These are phyloP conservation scores for Yamadazyma ubonensis DNA, from an alignment of 805 yeast genomes.

Conservation along the genomic window DNA sequence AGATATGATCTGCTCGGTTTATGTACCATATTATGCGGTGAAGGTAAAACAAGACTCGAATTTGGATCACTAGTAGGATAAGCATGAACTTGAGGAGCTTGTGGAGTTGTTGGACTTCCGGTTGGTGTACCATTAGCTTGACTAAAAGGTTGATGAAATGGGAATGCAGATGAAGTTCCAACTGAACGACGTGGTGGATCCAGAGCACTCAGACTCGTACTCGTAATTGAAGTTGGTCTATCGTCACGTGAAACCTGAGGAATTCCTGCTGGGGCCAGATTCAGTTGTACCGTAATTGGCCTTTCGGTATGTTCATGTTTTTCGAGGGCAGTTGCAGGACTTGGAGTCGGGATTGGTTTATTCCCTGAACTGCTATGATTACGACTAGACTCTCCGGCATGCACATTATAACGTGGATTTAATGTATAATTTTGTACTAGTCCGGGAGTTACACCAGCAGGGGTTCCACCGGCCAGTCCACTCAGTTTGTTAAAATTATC, in stretches of 20 bases:
- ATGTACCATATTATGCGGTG: slow-evolving; percentile 4
- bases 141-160: slow-evolving; percentile 10
- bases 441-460: slow-evolving; percentile 1
- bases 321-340: neutral
- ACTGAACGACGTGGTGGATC: slow-evolving; percentile 1
- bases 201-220: slow-evolving; percentile 7
- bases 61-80: slow-evolving; percentile 10
- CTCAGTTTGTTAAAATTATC: slow-evolving; percentile 6
- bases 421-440: slow-evolving; percentile 30
- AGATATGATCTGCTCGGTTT: slow-evolving; percentile 12
- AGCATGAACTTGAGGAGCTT: neutral
- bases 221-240: slow-evolving; percentile 11
- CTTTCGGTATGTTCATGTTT: slow-evolving; percentile 6
- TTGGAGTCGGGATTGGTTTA: slow-evolving; percentile 34
- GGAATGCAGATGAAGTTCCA: neutral
- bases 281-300: slow-evolving; percentile 12
- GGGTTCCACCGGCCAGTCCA: neutral
- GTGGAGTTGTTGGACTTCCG: neutral
- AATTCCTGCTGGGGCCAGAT: slow-evolving; percentile 9
- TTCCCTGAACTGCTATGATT: too few relatives aligned
- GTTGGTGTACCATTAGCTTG: neutral
- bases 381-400: slow-evolving; percentile 47
- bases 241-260: slow-evolving; percentile 7
- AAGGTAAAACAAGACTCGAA: slow-evolving; percentile 3
- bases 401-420: slow-evolving; percentile 33